Conservation (phyloP, 176 grass and related monocot species). For the Guadua angustifolia region DNA sequence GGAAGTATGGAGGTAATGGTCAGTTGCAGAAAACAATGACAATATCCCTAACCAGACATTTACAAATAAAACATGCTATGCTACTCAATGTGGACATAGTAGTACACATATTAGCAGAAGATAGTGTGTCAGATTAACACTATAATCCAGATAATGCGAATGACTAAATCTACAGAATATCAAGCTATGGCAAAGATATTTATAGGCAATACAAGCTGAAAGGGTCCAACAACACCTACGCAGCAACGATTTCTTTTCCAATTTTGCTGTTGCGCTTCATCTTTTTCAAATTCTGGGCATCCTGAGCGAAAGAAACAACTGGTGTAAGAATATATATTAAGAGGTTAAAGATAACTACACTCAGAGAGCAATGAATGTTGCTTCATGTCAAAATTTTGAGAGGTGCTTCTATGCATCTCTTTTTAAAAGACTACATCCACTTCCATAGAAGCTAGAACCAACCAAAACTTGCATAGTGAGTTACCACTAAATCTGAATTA, state of each 20-base stretch:
- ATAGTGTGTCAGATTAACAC: neutral
- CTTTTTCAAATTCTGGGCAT: slow-evolving; percentile 91
- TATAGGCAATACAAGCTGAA: slow-evolving; percentile 19
- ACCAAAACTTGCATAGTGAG: neutral
- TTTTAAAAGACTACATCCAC: neutral
- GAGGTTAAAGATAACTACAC: slow-evolving; percentile 27
- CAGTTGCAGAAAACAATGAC: neutral
- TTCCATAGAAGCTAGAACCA: neutral
- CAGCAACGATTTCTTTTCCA: slow-evolving; percentile 90
- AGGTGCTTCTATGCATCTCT: too few species aligned
- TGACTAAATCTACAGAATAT: neutral
- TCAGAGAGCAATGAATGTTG: neutral
- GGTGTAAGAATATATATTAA: slow-evolving; percentile 12
- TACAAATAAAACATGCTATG: neutral
- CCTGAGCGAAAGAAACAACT: slow-evolving; percentile 56
- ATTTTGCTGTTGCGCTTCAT: slow-evolving; percentile 99
- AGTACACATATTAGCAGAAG: neutral
- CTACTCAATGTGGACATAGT: neutral
- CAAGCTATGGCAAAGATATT: neutral
- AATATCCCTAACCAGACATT: neutral
- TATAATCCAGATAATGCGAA: neutral
- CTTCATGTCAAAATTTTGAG: neutral
- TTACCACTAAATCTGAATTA: neutral
- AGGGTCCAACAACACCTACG: slow-evolving; percentile 54
- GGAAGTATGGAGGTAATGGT: neutral